Evolutionary conservation across 768 basidiomycete genomes (phyloP).

Genomic region (Fistulinella prunicolor): DNA sequence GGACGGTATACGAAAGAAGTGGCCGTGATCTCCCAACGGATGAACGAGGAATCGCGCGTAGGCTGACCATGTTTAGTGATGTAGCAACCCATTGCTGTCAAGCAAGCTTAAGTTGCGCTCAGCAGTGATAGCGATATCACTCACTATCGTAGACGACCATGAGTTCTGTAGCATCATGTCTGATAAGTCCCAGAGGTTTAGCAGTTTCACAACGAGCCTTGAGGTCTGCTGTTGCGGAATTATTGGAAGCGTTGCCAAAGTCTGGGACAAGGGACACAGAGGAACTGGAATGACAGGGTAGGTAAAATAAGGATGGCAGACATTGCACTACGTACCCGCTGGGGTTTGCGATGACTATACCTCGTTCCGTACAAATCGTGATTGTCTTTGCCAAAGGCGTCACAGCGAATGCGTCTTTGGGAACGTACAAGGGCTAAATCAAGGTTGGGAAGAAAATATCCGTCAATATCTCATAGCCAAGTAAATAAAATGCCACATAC

Average conservation of each 20-base stretch:
- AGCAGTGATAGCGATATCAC: constrained; percentile 19
- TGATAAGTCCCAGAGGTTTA: constrained; percentile 67
- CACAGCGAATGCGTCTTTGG: constrained; percentile 65
- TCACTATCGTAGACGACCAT: constrained; percentile 74
- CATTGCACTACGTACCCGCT: constrained; percentile 49
- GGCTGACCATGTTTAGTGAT: constrained; percentile 69
- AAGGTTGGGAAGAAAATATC: neutral
- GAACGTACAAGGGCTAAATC: constrained; percentile 60
- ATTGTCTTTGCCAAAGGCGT: constrained; percentile 59
- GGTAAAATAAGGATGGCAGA: neutral
- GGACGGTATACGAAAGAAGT: constrained; percentile 58
- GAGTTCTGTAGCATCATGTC: constrained; percentile 51
- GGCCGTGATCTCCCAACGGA: constrained; percentile 78
- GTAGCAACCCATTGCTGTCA: constrained; percentile 70
- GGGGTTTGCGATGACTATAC: constrained; percentile 65
- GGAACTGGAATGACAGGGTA: constrained; percentile 32
- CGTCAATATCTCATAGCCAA: constrained; percentile 2
- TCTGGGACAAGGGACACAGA: constrained; percentile 58
- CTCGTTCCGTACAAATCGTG: constrained; percentile 61
- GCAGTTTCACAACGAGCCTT: constrained; percentile 56
- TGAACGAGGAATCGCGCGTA: constrained; percentile 55
- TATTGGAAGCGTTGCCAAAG: constrained; percentile 40
- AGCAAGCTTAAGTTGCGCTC: constrained; percentile 2
- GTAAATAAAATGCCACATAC: constrained; percentile 38
- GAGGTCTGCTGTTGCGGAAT: constrained; percentile 45